Percentiles rank a stretch among this genome's conserved stretches.
Conservation (phyloP, 345 rosid genomes). For the Eucalyptus curtisii region DNA sequence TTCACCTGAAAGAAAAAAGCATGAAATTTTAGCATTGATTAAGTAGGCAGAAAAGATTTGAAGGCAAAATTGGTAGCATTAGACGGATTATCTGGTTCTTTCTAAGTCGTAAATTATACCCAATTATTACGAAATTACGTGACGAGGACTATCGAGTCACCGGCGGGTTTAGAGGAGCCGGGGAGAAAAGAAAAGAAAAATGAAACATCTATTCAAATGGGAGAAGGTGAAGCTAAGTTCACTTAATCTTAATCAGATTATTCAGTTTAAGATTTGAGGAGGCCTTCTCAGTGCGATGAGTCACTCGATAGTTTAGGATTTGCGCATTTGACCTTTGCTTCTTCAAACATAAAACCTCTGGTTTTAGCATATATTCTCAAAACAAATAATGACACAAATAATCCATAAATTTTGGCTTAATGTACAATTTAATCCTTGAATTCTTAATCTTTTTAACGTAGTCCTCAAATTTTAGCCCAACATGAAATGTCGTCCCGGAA, state of each 20-base stretch:
- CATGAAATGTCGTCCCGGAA: rapidly evolving
- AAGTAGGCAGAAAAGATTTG: not conserved
- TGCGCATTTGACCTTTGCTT: not conserved
- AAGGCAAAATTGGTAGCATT: not conserved
- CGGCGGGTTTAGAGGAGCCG: not conserved
- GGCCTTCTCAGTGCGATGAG: not conserved
- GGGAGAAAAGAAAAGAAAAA: not conserved
- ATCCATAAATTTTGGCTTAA: rapidly evolving
- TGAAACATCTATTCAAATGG: not conserved
- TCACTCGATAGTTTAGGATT: not conserved
- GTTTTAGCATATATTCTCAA: not conserved
- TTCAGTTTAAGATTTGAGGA: not conserved
- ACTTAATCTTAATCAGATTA: not conserved
- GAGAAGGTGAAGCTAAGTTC: not conserved
- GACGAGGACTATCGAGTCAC: not conserved
- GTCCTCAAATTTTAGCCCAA: rapidly evolving
- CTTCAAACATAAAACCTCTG: not conserved
- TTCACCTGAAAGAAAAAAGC: not conserved
- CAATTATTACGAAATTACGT: not conserved
- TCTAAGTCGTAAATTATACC: not conserved
- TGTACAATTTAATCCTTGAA: rapidly evolving
- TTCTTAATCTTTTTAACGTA: rapidly evolving
- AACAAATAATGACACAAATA: too few relatives aligned
- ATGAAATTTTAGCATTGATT: not conserved
- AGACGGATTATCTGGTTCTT: not conserved